These are phyloP conservation scores for Xerocomellus amylosporus DNA, from an alignment of 768 basidiomycete genomes.

Conservation along the genomic window DNA sequence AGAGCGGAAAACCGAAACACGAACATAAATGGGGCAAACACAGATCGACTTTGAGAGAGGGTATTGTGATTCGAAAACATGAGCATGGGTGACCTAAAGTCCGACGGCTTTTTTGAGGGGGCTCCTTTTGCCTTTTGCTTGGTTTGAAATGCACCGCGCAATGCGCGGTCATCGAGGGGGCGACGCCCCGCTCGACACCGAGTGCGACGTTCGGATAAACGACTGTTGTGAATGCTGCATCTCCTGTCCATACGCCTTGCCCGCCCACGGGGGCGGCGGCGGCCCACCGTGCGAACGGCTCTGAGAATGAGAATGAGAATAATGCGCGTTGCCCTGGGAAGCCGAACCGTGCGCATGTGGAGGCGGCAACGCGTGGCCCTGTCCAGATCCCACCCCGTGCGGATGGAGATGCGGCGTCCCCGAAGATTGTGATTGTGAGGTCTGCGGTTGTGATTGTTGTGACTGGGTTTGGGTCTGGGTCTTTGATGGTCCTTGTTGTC, in stretches of 20 bases:
- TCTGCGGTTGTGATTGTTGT: conserved; percentile 1
- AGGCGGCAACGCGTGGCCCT: conserved; percentile 8
- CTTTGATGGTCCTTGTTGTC: conserved; percentile 5
- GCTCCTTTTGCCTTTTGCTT: not conserved
- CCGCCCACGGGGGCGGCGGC: conserved; percentile 26
- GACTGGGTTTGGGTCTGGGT: not conserved
- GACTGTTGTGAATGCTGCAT: conserved; percentile 42
- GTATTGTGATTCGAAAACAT: not conserved
- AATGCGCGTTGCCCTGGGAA: conserved; percentile 9
- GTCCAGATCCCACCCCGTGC: conserved; percentile 10
- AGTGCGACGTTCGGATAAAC: conserved; percentile 46
- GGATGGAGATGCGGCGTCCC: conserved; percentile 16
- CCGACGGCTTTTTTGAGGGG: not conserved
- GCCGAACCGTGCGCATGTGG: conserved; percentile 7
- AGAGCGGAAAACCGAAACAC: not conserved
- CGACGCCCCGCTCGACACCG: conserved; percentile 38
- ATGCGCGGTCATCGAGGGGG: conserved; percentile 16
- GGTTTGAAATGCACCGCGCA: no score
- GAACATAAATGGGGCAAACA: no score
- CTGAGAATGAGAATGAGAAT: conserved; percentile 7
- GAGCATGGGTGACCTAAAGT: not conserved
- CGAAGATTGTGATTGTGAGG: conserved; percentile 13
- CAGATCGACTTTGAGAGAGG: no score
- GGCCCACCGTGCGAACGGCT: conserved; percentile 18
- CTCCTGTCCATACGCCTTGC: conserved; percentile 23